Conservation (phyloP, 208 protist species). For the Angomonas ambiguus region DNA sequence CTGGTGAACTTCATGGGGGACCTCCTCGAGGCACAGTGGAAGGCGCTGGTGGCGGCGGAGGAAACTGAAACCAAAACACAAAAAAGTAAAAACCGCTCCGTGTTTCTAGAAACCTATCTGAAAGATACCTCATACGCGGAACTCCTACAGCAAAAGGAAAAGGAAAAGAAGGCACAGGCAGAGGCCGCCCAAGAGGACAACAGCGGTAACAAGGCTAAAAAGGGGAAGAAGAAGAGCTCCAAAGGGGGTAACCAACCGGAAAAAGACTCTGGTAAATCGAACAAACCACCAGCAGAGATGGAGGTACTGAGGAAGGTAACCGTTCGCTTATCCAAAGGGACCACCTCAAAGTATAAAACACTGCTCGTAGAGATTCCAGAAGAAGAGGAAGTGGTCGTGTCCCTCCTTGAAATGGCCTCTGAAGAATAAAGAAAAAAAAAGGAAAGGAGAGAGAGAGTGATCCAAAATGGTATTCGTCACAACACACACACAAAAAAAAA, state of each 20-base stretch:
- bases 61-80: background rate
- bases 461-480: background rate
- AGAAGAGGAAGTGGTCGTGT: slow-evolving; percentile 44
- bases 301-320: slow-evolving; percentile 26
- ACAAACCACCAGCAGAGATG: background rate
- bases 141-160: slow-evolving; percentile 11
- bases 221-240: slow-evolving; percentile 19
- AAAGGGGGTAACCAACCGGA: background rate
- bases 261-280: background rate
- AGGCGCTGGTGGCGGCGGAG: slow-evolving; percentile 14
- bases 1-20: slow-evolving; percentile 63
- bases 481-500: background rate
- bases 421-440: slow-evolving; percentile 14
- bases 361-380: slow-evolving; percentile 51
- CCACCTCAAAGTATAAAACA: slow-evolving; percentile 54
- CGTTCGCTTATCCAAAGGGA: slow-evolving; percentile 46
- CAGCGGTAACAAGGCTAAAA: slow-evolving; percentile 4
- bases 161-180: background rate
- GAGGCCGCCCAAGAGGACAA: background rate
- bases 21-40: slow-evolving; percentile 31
- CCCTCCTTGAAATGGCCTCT: slow-evolving; percentile 38
- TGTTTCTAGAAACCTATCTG: slow-evolving; percentile 17
- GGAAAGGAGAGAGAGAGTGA: background rate
- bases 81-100: background rate
- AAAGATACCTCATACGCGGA: slow-evolving; percentile 21